These are phyloP conservation scores for Diaporthe longicolla DNA, from an alignment of 2,329 filamentous ascomycete genomes.

Conservation along the genomic window DNA sequence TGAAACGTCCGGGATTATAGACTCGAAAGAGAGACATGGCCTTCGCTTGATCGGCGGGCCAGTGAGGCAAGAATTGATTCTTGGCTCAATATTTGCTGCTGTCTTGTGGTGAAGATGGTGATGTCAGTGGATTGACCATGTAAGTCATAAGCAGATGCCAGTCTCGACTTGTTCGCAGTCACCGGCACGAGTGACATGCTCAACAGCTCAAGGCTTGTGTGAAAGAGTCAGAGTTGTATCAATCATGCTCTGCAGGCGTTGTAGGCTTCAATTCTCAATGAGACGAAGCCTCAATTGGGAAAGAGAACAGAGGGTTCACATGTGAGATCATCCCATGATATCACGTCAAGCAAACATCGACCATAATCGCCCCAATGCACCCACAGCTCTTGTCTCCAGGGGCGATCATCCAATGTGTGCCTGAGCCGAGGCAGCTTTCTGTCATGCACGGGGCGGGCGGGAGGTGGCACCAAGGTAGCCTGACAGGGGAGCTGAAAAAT, in stretches of 20 bases:
- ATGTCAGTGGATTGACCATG: neutral
- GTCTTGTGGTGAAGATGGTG: neutral
- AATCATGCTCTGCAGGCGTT: neutral
- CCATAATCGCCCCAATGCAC: neutral
- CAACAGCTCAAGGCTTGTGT: too few species aligned
- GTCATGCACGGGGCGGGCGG: neutral
- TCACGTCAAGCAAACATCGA: neutral
- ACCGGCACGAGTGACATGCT: neutral
- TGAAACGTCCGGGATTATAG: slow-evolving; percentile 8
- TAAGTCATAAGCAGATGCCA: neutral
- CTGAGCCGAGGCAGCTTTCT: slow-evolving; percentile 18
- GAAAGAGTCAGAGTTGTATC: neutral
- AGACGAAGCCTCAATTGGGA: too few species aligned
- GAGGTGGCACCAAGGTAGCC: neutral
- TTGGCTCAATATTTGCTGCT: neutral
- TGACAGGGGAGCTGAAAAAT: neutral
- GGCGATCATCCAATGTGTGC: slow-evolving; percentile 24
- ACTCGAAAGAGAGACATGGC: neutral
- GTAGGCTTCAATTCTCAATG: neutral
- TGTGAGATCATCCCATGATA: slow-evolving; percentile 26
- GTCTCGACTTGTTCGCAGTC: neutral
- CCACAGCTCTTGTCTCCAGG: slow-evolving; percentile 7
- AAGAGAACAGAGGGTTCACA: neutral
- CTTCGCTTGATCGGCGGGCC: neutral
- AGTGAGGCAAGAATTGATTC: slow-evolving; percentile 22